Evolutionary conservation across 257 asterid genomes (phyloP), one percentile per base, ranked within the genome.

Genomic region (Solanum virginianum): DNA sequence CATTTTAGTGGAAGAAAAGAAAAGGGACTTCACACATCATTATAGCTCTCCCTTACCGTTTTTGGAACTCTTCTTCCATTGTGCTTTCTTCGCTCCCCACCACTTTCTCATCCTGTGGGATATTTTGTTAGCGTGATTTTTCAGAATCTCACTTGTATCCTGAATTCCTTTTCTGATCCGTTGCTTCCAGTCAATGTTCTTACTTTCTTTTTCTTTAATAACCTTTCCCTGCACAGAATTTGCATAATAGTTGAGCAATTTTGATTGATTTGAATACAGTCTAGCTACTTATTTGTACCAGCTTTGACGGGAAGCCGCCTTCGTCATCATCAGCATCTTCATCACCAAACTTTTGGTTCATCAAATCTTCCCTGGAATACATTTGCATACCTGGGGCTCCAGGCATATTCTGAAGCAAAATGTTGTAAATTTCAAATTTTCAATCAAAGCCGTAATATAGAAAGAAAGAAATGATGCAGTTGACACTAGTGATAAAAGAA

Each of bases 371-470:
- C 86, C 96, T 89, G 0, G 99, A 94, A 91, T 93, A 95, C 99
- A 95, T 95, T 91, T 95, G 92, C 99, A 95, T 95, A 79, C 94
- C 89, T 2, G 99, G 98, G 57, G 98, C 97, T 90, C 99, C 98
- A 20, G 99, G 99, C 92, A 94, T 92, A 82, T 94, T 97, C 99
- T 95, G 90, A 63, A 86, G 83, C 59, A 57, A 77, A 41, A 60
- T 49, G 51, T 43, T 32, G 62, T 83, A 47, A 39, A n/a, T 47
- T 39, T 51, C 55, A 56, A 54, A 66, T 75, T 51, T 53, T 53
- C 41, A 68, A 24, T 53, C 32, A 16, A 16, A 59, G 68, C 55
- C 60, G 69, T 56, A 55, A 26, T 17, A 29, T 66, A 70, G 59
- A 11, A n/a, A n/a, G n/a, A n/a, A 53, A 32, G 71, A 66, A 53